Evolutionary conservation across 2,329 filamentous ascomycete species (phyloP), one percentile per base, ranked within the genome.

Genomic region (Aspergillus floridensis): DNA sequence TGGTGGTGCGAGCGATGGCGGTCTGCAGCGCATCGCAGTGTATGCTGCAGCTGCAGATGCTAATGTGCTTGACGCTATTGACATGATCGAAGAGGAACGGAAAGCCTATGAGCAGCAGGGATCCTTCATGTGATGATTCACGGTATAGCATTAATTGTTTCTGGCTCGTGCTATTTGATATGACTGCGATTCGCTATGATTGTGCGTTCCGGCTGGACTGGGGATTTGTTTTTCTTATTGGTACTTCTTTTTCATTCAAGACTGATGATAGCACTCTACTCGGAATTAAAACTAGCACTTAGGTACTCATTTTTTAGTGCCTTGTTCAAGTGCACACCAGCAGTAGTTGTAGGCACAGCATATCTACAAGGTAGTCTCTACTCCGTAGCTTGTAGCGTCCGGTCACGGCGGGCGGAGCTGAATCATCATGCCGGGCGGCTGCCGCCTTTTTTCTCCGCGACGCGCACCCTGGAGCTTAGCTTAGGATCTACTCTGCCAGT

Each of bases 11-110:
- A 62, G 72, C 19, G 67, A 74, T 22, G 74, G 75, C 22, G 76
- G 76, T 48, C 64, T 61, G 29, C 65, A 74, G 31, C 71, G 79
- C 47, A 70, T 81, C 57, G 67, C 68, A 32, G 70, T 80, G 10
- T 81, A 80, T 70, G 79, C 79, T 14, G 73, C 75, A 26, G 79
- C 78, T 26, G 74, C 76, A 14, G 70, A 77, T 22, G 77, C 78
- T 16, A 72, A 72, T 54, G 65, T 82, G 22, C 67, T 67, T 26
- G 76, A 79, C 55, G 80, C 80, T 2, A 80, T 82, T 63, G 79
- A 81, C 50, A 79, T 81, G 74, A 80, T 82, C 62, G 79, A 81
- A 60, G 79, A 81, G 59, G 79, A 81, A 59, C 73, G 76, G 48
- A 75, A 74, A 58, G 76, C 69, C 3, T 80, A 79, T 66, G 70